These are phyloP conservation scores for Otatea glauca DNA, from an alignment of 176 grass and related monocot genomes.

Conservation along the genomic window DNA sequence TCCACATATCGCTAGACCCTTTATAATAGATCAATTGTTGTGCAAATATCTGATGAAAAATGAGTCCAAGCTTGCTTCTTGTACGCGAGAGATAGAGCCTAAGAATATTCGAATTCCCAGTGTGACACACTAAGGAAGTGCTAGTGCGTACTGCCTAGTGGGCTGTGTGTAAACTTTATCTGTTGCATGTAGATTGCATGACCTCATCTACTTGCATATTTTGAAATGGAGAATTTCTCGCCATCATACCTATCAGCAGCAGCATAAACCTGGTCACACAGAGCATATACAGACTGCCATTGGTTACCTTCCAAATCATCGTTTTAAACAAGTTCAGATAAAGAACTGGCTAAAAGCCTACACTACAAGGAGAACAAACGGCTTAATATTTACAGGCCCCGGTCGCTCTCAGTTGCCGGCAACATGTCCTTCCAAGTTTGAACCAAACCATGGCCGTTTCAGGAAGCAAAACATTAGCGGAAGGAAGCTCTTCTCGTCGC, in stretches of 20 bases:
- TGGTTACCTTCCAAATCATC: constrained; percentile 22
- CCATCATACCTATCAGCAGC: background rate
- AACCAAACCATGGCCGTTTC: background rate
- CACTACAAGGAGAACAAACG: background rate
- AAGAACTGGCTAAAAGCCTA: background rate
- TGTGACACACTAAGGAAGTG: background rate
- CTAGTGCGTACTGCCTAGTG: background rate
- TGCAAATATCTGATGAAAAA: background rate
- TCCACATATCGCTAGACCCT: background rate
- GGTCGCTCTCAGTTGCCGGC: constrained; percentile 13
- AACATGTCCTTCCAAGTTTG: background rate
- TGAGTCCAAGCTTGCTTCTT: background rate
- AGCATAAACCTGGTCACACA: background rate
- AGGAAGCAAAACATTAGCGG: background rate
- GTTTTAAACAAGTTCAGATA: background rate
- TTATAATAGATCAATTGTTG: background rate
- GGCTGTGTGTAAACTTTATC: background rate
- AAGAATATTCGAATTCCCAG: background rate
- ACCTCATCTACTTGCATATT: background rate
- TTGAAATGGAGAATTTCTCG: constrained; percentile 5
- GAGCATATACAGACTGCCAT: background rate
- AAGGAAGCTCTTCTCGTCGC: background rate
- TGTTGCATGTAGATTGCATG: background rate
- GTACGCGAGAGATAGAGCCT: background rate
- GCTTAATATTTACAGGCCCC: background rate